Percentiles rank a stretch among this genome's conserved stretches.
These are phyloP conservation scores for Dipteronia dyeriana DNA, from an alignment of 345 rosid genomes.

Conservation along the genomic window DNA sequence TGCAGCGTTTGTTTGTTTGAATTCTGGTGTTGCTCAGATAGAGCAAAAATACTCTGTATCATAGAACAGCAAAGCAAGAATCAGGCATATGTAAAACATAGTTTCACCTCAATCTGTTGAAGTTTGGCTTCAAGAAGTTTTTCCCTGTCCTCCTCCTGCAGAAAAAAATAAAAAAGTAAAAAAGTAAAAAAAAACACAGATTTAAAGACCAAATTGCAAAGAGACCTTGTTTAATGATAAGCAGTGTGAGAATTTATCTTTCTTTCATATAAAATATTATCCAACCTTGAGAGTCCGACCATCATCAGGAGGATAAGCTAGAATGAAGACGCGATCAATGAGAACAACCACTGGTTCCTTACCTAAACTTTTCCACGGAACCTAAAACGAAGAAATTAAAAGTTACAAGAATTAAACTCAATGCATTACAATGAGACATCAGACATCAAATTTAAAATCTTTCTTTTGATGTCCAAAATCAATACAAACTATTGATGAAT, in stretches of 20 bases:
- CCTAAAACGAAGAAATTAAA: conserved; percentile 44
- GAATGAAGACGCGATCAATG: conserved; percentile 87
- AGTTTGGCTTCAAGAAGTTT: conserved; percentile 87
- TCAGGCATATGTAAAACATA: conserved; percentile 2
- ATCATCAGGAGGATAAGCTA: conserved; percentile 79
- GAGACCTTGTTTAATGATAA: conserved; percentile 18
- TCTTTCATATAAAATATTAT: conserved; percentile 21
- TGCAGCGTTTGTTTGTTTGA: neutral
- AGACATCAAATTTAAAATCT: conserved; percentile 5
- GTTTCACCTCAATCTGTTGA: conserved; percentile 87
- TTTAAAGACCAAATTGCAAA: conserved; percentile 18
- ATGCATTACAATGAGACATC: conserved; percentile 3
- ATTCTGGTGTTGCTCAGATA: neutral
- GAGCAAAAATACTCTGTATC: neutral
- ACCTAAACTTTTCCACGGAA: conserved; percentile 98
- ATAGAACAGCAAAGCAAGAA: neutral
- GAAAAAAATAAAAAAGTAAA: conserved; percentile 2
- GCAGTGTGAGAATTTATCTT: neutral
- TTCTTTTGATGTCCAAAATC: neutral
- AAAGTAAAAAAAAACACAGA: neutral
- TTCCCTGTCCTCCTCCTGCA: conserved; percentile 80
- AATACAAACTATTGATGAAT: neutral
- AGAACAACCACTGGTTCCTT: conserved; percentile 96
- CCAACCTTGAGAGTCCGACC: conserved; percentile 61
- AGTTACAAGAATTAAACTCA: neutral